These are phyloP conservation scores for Ajuga chamaepitys DNA, from an alignment of 257 asterid genomes.

Conservation along the genomic window DNA sequence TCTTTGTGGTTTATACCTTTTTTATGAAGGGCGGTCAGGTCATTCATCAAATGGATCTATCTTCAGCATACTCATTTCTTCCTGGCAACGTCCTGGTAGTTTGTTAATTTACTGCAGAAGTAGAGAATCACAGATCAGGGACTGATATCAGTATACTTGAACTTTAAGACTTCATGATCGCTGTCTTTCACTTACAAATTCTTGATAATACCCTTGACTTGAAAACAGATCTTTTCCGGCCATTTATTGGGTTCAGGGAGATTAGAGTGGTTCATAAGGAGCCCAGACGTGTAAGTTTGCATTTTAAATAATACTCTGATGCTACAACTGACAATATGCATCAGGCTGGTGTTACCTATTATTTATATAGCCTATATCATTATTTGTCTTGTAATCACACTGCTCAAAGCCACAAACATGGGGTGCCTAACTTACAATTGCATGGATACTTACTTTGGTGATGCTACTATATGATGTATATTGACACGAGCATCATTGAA, in stretches of 20 bases:
- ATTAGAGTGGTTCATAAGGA: conserved; percentile 71
- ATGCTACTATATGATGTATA: background rate
- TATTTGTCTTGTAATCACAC: background rate
- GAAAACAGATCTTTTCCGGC: conserved; percentile 66
- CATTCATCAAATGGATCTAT: background rate
- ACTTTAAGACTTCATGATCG: background rate
- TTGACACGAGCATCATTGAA: background rate
- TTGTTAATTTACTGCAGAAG: background rate
- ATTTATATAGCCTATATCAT: background rate
- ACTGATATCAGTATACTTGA: background rate
- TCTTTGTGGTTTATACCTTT: background rate
- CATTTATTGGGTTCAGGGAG: conserved; percentile 71
- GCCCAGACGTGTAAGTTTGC: conserved; percentile 59
- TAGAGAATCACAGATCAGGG: background rate
- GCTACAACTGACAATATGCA: background rate
- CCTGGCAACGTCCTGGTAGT: background rate
- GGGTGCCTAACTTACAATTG: background rate
- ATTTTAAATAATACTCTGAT: background rate
- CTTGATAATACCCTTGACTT: conserved; percentile 33
- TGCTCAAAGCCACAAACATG: background rate
- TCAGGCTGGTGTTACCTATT: background rate
- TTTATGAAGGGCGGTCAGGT: background rate
- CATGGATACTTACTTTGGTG: background rate
- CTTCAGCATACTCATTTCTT: background rate
- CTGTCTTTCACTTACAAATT: background rate